phyloP scores from a whole-genome alignment of 139 green algal genomes.

The Closterium sp. region DNA sequence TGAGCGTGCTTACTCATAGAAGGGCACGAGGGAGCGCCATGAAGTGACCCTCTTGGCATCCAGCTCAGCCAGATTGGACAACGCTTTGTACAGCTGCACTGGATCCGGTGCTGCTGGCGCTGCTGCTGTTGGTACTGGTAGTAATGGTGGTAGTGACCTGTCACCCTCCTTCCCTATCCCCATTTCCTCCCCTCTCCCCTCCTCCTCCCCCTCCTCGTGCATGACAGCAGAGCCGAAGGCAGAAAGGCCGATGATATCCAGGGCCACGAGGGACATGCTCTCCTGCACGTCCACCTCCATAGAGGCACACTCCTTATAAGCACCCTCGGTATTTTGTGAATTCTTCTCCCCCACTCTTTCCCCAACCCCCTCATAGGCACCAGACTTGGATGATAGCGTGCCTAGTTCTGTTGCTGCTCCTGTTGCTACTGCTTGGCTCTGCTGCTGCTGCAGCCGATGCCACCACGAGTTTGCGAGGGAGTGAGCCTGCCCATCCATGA shows the following conservation, averaged over 20 bases:
- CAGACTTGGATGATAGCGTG: too few relatives aligned
- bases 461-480: not conserved
- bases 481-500: not conserved
- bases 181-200: too few relatives aligned
- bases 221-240: conserved; percentile 20
- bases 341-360: too few relatives aligned
- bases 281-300: conserved; percentile 24
- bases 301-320: not conserved
- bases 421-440: not conserved
- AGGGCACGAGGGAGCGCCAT: not conserved
- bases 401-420: too few relatives aligned
- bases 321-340: too few relatives aligned
- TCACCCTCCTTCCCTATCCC: not conserved
- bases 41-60: not conserved
- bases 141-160: too few relatives aligned
- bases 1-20: not conserved
- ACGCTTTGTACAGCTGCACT: not conserved
- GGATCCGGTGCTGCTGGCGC: not conserved
- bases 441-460: not conserved
- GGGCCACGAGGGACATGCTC: conserved; percentile 10
- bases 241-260: conserved; percentile 22
- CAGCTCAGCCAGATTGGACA: not conserved
- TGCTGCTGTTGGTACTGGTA: too few relatives aligned
- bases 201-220: not conserved
- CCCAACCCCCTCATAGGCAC: not conserved